These are phyloP conservation scores for Aspergillus transmontanensis DNA, from an alignment of 2,329 filamentous ascomycete genomes.

Conservation along the genomic window DNA sequence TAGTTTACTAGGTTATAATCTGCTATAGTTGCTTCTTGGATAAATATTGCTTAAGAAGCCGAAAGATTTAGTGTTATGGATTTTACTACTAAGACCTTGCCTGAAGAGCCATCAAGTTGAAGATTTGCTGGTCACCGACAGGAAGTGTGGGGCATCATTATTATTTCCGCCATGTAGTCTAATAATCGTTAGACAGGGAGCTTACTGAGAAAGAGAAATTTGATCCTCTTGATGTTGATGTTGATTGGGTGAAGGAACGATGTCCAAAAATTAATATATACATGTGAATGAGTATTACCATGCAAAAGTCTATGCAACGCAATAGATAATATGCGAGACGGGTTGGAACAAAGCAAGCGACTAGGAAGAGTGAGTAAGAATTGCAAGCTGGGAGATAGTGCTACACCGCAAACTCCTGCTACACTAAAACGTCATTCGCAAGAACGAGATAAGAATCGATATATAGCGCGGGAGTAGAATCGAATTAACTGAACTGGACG, in stretches of 20 bases:
- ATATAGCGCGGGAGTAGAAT: constrained; percentile 11
- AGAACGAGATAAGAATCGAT: constrained; percentile 10
- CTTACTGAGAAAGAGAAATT: neutral
- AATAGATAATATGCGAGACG: neutral
- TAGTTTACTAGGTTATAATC: no score
- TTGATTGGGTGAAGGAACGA: neutral
- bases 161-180: no score
- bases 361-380: neutral
- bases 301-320: constrained; percentile 1
- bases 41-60: no score
- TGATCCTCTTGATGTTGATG: neutral
- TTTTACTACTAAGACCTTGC: no score
- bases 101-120: no score
- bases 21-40: no score
- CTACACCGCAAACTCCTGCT: constrained; percentile 7
- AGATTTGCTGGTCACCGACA: no score
- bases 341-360: neutral
- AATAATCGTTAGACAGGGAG: neutral
- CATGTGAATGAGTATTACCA: neutral
- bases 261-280: constrained; percentile 8
- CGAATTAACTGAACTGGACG: constrained; percentile 36
- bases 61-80: no score
- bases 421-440: constrained; percentile 10
- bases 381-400: neutral
- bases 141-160: no score